Evolutionary conservation across 2,329 filamentous ascomycete genomes (phyloP), one percentile per base, ranked within the genome.

Genomic region (Neopestalotiopsis sp.): DNA sequence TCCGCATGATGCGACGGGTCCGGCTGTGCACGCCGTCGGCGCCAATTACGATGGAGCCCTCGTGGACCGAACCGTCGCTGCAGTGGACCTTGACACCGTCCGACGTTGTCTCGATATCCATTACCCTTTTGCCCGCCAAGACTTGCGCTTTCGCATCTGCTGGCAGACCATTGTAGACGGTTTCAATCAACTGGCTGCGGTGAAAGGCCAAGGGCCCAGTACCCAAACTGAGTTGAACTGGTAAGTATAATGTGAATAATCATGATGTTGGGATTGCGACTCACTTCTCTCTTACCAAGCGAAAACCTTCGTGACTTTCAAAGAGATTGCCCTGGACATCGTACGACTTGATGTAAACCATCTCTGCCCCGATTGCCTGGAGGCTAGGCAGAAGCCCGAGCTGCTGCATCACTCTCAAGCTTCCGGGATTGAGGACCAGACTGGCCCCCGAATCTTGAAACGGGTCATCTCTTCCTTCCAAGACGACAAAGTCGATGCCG

Each of bases 1-100:
- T 69, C 20, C 45, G 30, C 60, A 76, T 74, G 59, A 70, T 63
- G 17, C 69, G 56, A 30, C 74, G 68, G 9, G 72, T 72, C 28
- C 40, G 49, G 58, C 74, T 75, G 60, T 75, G 71, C 3, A 75
- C 74, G 1, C 74, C 74, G 32, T 76, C 74, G 24, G 68, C 72
- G 0, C 71, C 74, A 14, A 76, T 72, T 2, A 76, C 69, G 0
- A 76, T 30, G 1, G 71, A 72, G 13, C 74, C 74, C 13, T 72
- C 67, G n/a, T 74, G 69, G 4, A 72, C 58, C 24, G 65, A 71
- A 28, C 74, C 74, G 58, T 75, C 74, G 9, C 58, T 63, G 9
- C 75, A 69, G 20, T 71, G 67, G n/a, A 75, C 74, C 4, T 32
- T 66, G 6, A 76, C 74, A 4, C 74, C 73, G 40, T 67, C 63